A percentile compares a stretch with the other conserved stretches of the same genome.
Conservation (phyloP, 495 filamentous ascomycete species). For the Pseudoneurospora amorphoporcata region DNA sequence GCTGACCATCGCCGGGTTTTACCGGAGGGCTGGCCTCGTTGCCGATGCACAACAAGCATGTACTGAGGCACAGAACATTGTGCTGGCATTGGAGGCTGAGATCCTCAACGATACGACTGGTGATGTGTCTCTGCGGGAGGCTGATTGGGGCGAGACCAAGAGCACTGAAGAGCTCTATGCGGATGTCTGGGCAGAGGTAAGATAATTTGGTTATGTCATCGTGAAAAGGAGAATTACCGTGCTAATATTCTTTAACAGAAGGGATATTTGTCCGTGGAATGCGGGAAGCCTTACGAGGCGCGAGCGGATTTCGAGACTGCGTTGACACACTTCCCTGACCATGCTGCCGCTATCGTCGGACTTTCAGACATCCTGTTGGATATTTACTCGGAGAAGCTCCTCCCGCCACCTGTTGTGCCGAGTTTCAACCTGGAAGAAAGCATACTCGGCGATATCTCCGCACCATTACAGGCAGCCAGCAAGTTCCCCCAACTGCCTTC, state of each 20-base stretch:
- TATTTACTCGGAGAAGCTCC: slow-evolving; percentile 59
- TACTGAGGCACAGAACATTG: slow-evolving; percentile 67
- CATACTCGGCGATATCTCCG: neutral
- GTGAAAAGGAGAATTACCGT: neutral
- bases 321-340: slow-evolving; percentile 60
- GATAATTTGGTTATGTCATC: slow-evolving; percentile 8
- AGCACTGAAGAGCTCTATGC: slow-evolving; percentile 70
- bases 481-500: slow-evolving; percentile 22
- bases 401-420: slow-evolving; percentile 35
- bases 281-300: slow-evolving; percentile 54
- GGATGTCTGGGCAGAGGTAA: slow-evolving; percentile 66
- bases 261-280: slow-evolving; percentile 55
- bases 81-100: slow-evolving; percentile 44
- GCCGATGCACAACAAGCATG: slow-evolving; percentile 71
- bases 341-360: slow-evolving; percentile 69
- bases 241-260: slow-evolving; percentile 41
- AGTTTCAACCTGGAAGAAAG: slow-evolving; percentile 12
- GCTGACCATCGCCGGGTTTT: slow-evolving; percentile 80
- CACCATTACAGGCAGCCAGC: slow-evolving; percentile 2
- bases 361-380: slow-evolving; percentile 79
- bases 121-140: slow-evolving; percentile 40
- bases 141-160: slow-evolving; percentile 64
- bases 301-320: slow-evolving; percentile 69
- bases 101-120: slow-evolving; percentile 40
- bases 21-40: slow-evolving; percentile 67